Evolutionary conservation across 2,329 filamentous ascomycete genomes (phyloP).

Genomic region (Ophiostoma triangulosporum): DNA sequence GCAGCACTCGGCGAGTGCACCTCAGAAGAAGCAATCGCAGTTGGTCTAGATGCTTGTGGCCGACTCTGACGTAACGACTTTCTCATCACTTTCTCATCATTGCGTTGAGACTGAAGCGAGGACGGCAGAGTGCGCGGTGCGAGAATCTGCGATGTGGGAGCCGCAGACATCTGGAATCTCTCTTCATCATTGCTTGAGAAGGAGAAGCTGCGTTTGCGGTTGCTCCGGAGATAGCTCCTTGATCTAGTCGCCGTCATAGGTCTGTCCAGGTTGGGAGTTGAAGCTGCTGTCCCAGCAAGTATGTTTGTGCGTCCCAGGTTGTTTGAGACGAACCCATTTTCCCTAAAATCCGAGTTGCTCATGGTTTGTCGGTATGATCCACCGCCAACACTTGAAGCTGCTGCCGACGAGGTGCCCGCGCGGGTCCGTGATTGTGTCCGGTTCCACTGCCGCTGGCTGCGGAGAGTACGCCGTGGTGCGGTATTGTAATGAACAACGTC

Average conservation of each 20-base stretch:
- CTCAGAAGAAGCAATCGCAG: background rate
- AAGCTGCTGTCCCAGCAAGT: background rate
- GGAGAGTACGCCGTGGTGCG: background rate
- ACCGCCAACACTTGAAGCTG: background rate
- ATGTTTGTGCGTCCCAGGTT: background rate
- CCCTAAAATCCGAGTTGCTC: background rate
- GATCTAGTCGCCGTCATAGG: background rate
- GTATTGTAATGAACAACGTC: background rate
- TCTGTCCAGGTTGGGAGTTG: background rate
- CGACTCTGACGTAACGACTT: slow-evolving; percentile 5
- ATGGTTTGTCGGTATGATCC: background rate
- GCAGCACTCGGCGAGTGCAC: background rate
- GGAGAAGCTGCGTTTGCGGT: slow-evolving; percentile 4
- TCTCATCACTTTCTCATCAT: slow-evolving; percentile 16
- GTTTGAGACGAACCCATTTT: background rate
- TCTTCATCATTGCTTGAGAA: slow-evolving; percentile 16
- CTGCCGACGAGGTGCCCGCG: background rate
- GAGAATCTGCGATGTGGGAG: background rate
- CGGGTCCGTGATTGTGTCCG: background rate
- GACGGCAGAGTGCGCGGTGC: background rate
- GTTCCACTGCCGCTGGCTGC: slow-evolving; percentile 6
- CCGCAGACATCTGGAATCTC: slow-evolving; percentile 11
- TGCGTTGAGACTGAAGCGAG: slow-evolving; percentile 24
- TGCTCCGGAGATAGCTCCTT: slow-evolving; percentile 2
- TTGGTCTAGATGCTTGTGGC: background rate